phyloP scores from a whole-genome alignment of 2,329 filamentous ascomycete genomes.

The Huntiella moniliformis region DNA sequence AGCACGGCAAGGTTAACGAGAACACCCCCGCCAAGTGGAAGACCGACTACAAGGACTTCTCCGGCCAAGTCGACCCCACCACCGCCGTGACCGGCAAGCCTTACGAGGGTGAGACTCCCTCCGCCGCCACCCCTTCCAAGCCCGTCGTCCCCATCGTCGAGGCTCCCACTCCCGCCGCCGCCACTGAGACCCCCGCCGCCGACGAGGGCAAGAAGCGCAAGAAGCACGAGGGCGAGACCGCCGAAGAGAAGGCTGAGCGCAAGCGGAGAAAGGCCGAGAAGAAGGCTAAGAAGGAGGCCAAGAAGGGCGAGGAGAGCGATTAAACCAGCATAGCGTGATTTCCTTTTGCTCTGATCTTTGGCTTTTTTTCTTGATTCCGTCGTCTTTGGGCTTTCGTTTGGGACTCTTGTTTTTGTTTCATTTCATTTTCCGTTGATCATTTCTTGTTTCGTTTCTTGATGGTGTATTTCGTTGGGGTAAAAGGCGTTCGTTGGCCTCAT shows the following conservation, averaged over 20 bases:
- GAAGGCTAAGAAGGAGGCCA: conserved; percentile 37
- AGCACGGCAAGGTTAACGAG: conserved; percentile 86
- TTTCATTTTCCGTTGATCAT: conserved; percentile 1
- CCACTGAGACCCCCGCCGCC: conserved; percentile 25
- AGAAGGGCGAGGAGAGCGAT: conserved; percentile 37
- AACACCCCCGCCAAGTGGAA: conserved; percentile 89
- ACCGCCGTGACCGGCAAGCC: conserved; percentile 27
- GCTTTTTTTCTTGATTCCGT: neutral
- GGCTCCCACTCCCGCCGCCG: conserved; percentile 20
- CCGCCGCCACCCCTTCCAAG: conserved; percentile 18
- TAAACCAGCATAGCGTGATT: conserved; percentile 16
- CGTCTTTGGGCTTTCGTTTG: neutral
- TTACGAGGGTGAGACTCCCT: conserved; percentile 23
- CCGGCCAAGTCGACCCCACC: conserved; percentile 26
- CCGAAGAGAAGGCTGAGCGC: conserved; percentile 46
- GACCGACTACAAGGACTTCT: conserved; percentile 79
- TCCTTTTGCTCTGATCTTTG: neutral
- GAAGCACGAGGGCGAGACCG: conserved; percentile 63
- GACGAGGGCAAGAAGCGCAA: conserved; percentile 51
- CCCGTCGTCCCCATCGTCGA: conserved; percentile 18
- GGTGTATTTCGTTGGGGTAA: neutral
- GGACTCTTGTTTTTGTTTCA: conserved; percentile 2
- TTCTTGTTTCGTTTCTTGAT: conserved; percentile 1
- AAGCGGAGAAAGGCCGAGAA: conserved; percentile 42
- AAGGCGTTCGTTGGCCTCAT: no score